These are phyloP conservation scores for Parathielavia appendiculata DNA, from an alignment of 495 filamentous ascomycete genomes.

Conservation along the genomic window DNA sequence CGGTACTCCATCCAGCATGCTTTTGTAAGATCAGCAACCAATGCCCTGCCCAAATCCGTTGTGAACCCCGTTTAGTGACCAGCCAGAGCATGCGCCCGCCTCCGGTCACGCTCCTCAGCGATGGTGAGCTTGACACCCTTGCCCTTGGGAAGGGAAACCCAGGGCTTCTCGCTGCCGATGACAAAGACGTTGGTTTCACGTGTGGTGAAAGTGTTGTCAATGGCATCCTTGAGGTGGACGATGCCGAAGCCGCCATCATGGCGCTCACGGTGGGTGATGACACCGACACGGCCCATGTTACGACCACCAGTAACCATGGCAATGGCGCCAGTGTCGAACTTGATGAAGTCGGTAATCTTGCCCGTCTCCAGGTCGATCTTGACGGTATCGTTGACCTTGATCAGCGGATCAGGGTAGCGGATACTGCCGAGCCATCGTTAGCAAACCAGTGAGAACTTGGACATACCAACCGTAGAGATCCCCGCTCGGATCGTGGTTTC, in stretches of 20 bases:
- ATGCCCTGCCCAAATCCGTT: conserved; percentile 21
- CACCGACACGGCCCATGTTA: conserved; percentile 99
- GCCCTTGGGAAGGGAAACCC: conserved; percentile 98
- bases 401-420: conserved; percentile 93
- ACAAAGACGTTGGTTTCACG: conserved; percentile 98
- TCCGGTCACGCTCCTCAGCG: conserved; percentile 95
- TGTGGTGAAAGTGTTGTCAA: conserved; percentile 99
- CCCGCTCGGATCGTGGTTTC: conserved; percentile 23
- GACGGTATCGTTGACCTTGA: conserved; percentile 99
- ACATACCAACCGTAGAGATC: conserved; percentile 47
- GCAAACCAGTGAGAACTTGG: conserved; percentile 29
- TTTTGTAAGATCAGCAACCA: conserved; percentile 30
- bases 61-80: conserved; percentile 41
- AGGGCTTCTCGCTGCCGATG: conserved; percentile 95
- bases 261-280: conserved; percentile 98
- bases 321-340: conserved; percentile 95
- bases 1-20: conserved; percentile 33
- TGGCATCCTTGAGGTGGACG: conserved; percentile 98
- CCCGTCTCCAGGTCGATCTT: conserved; percentile 96
- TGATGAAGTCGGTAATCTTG: conserved; percentile 94
- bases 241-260: conserved; percentile 99
- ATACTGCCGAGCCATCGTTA: conserved; percentile 60
- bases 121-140: conserved; percentile 99
- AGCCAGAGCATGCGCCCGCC: conserved; percentile 72
- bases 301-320: conserved; percentile 98